phyloP scores from a whole-genome alignment of 164 flowering plant species.

The Echeveria elegans region DNA sequence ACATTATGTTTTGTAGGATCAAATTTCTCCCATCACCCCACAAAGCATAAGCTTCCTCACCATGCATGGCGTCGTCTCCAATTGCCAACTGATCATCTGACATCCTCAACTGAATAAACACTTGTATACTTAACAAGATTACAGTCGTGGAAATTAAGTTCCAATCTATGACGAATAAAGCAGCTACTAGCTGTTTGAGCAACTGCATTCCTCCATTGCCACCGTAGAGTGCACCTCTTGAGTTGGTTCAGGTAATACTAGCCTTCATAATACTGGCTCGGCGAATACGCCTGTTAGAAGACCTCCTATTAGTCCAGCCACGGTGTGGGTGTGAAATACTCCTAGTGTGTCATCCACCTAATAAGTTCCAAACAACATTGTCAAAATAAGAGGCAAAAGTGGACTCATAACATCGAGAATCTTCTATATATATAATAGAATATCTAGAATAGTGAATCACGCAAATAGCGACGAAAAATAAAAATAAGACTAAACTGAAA shows the following conservation, averaged over 20 bases:
- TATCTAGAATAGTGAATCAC: no score
- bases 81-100: constrained; percentile 7
- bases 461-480: no score
- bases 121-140: constrained; percentile 5
- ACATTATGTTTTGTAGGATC: constrained; percentile 32
- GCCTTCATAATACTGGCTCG: constrained; percentile 4
- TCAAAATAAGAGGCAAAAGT: not conserved
- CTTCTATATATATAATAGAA: no score
- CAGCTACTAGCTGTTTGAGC: constrained; percentile 7
- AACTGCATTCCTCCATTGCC: constrained; percentile 11
- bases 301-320: constrained; percentile 11
- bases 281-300: constrained; percentile 10
- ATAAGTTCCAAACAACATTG: not conserved
- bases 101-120: constrained; percentile 10
- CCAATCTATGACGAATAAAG: constrained; percentile 8
- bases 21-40: constrained; percentile 60
- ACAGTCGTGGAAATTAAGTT: constrained; percentile 8
- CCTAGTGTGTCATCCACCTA: constrained; percentile 13
- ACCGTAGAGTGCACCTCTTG: constrained; percentile 13
- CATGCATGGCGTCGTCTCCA: constrained; percentile 40
- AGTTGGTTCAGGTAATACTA: constrained; percentile 5
- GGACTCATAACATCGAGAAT: not conserved
- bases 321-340: constrained; percentile 11
- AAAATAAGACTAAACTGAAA: no score
- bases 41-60: constrained; percentile 53